Evolutionary conservation across 352 stramenopile species (phyloP).

Genomic region (Phytophthora sp.): DNA sequence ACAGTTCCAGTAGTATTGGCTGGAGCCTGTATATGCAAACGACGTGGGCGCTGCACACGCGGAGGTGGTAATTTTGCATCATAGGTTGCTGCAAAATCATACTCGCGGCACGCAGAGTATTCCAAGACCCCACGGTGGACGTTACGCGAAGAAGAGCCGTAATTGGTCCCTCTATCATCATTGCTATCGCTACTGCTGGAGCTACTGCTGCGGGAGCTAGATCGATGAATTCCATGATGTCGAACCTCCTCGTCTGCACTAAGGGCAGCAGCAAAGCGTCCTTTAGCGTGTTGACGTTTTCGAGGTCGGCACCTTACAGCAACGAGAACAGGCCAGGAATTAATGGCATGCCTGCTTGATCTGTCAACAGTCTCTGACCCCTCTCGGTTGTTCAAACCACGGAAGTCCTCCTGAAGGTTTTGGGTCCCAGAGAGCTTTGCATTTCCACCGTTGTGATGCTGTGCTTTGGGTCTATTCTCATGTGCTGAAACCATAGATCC

Average conservation of each 20-base stretch:
- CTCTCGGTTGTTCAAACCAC: background rate
- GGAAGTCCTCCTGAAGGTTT: no score
- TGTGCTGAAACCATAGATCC: background rate
- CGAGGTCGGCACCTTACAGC: conserved; percentile 61
- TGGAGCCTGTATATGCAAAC: conserved; percentile 31
- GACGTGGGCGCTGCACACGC: conserved; percentile 26
- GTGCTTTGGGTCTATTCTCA: background rate
- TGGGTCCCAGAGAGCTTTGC: no score
- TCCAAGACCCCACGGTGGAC: conserved; percentile 39
- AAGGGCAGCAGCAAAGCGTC: conserved; percentile 1
- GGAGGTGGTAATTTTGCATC: conserved; percentile 21
- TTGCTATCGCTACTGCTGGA: conserved; percentile 6
- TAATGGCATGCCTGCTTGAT: conserved; percentile 1
- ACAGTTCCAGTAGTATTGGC: background rate
- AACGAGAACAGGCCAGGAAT: conserved; percentile 49
- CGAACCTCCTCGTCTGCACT: conserved; percentile 9
- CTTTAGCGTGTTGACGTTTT: conserved; percentile 19
- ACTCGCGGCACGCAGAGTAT: conserved; percentile 19
- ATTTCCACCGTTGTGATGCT: no score
- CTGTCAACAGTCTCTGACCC: background rate
- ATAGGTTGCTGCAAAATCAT: conserved; percentile 7
- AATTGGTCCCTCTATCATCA: conserved; percentile 13
- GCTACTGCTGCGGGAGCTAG: conserved; percentile 15
- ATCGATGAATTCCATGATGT: background rate
- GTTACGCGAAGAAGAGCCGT: background rate